Base-by-base conservation (phyloP, 164 flowering plant genomes). In the Sextonia rubra region DNA sequence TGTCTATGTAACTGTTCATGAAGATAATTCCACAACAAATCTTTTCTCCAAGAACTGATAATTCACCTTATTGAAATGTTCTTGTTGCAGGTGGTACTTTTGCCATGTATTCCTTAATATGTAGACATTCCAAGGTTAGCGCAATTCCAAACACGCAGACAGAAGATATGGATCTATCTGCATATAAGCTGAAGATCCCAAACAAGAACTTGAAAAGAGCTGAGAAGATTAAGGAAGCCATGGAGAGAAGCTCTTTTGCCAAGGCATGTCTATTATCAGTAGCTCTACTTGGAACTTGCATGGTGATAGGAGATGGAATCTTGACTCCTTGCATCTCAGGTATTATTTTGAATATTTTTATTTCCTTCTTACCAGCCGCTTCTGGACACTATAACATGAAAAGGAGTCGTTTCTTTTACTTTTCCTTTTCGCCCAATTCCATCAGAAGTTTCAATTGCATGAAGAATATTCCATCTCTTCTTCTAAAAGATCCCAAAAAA, bases 241-340 rank as follows among this genome's bases (percentile, higher is more conserved):
- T 76, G 29, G 79, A 76, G 52, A 69, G 69, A 55, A 61, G 72
- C 56, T 7, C 67, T 25, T 70, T 52, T 60, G 75, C 75, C 3
- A 61, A 71, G 32, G 11, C 48, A 60, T 62, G 58, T 30, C 69
- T 74, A 1, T 70, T 71, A 25, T 27, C 30, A 52, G 60, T 71
- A 1, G 75, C 75, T 64, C 76, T 78, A 3, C 66, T 78, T 44
- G 80, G 77, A 4, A 78, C 80, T 71, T 71, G 69, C 60, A 78
- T 74, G 80, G 80, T 78, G 20, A 78, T 78, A 37, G 80, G 77
- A 32, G 80, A 78, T 32, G 80, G 80, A 7, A 66, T 74, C 58
- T 61, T 78, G 52, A 78, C 80, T 62, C 80, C 80, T 44, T 74
- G 71, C 72, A 78, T 74, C 32, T 78, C 80, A 63, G 80, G 80